Conservation (phyloP, 1,139 yeast genomes). For the Meyerozyma guilliermondii region DNA sequence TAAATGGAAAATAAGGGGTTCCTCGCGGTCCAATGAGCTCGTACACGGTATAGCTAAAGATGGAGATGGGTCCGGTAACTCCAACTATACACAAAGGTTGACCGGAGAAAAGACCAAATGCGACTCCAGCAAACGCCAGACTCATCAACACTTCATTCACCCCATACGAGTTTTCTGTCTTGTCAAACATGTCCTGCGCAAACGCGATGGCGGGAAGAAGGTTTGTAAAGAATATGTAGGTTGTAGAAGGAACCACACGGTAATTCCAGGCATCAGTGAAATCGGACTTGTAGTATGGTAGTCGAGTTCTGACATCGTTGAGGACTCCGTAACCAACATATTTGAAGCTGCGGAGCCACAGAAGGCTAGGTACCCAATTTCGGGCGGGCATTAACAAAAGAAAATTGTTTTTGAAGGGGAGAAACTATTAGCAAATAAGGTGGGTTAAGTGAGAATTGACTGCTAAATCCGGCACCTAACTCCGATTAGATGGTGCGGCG, state of each 20-base stretch:
- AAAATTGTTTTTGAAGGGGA: background rate
- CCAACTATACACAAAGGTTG: constrained; percentile 97
- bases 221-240: constrained; percentile 84
- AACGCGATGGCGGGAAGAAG: constrained; percentile 91
- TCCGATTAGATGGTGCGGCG: background rate
- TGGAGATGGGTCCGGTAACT: constrained; percentile 91
- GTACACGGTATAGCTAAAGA: constrained; percentile 88
- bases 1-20: constrained; percentile 79
- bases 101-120: constrained; percentile 81
- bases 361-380: background rate
- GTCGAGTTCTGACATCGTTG: constrained; percentile 48
- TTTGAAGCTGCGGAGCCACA: background rate
- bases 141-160: constrained; percentile 83
- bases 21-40: constrained; percentile 62
- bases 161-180: constrained; percentile 82
- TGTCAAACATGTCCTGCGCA: constrained; percentile 93
- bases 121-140: constrained; percentile 76
- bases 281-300: constrained; percentile 71
- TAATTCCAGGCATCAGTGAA: constrained; percentile 82
- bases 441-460: too few relatives aligned
- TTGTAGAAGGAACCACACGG: constrained; percentile 81
- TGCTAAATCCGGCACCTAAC: background rate
- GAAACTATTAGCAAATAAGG: background rate
- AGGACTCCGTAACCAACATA: constrained; percentile 49
- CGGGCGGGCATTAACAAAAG: background rate